Evolutionary conservation across 306 rosid species (phyloP).

Genomic region (Castanea sativa): DNA sequence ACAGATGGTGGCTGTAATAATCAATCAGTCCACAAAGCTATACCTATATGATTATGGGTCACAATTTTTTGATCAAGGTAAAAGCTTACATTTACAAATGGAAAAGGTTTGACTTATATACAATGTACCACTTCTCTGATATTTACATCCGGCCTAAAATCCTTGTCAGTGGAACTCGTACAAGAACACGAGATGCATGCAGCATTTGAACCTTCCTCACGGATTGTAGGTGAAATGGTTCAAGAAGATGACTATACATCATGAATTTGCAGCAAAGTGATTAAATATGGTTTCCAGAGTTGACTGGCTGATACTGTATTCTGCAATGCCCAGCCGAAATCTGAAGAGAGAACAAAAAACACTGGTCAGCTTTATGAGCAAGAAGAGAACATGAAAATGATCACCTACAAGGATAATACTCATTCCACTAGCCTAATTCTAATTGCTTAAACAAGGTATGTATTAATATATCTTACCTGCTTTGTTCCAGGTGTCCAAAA

Average conservation of each 20-base stretch:
- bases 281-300: conserved; percentile 89
- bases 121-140: conserved; percentile 1
- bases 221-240: not conserved
- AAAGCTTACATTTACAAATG: not conserved
- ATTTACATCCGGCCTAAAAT: conserved; percentile 22
- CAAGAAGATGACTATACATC: conserved; percentile 19
- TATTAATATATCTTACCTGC: conserved; percentile 45
- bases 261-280: conserved; percentile 80
- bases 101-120: not conserved
- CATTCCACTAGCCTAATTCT: too few species aligned
- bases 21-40: not conserved
- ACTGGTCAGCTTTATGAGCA: conserved; percentile 12
- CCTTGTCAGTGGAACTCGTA: not conserved
- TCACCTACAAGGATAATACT: too few species aligned
- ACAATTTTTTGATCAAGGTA: not conserved
- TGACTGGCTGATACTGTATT: conserved; percentile 93
- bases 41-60: not conserved
- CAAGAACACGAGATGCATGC: not conserved
- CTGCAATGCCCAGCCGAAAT: conserved; percentile 66
- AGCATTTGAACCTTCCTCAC: conserved; percentile 3
- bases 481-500: conserved; percentile 80
- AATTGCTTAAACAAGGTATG: not conserved
- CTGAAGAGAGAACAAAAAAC: conserved; percentile 40
- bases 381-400: conserved; percentile 1
- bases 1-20: not conserved